These are phyloP conservation scores for Serendipita vermifera DNA, from an alignment of 768 basidiomycete species.

Conservation along the genomic window DNA sequence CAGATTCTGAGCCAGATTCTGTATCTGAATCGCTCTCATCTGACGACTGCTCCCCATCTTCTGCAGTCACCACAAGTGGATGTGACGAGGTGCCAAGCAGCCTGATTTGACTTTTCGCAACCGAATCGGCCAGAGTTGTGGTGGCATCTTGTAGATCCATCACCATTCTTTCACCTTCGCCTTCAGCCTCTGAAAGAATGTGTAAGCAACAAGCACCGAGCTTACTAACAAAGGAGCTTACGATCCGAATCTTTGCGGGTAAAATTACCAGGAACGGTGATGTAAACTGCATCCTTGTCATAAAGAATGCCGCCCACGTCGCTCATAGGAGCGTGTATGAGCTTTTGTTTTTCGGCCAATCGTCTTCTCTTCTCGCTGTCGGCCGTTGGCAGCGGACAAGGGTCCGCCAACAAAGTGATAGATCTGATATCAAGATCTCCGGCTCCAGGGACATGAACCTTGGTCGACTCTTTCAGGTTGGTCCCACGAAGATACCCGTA, in stretches of 20 bases:
- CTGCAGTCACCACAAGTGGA: slow-evolving; percentile 34
- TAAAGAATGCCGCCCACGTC: slow-evolving; percentile 94
- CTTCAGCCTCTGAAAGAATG: slow-evolving; percentile 46
- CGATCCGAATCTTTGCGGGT: slow-evolving; percentile 59
- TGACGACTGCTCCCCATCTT: slow-evolving; percentile 28
- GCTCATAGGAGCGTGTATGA: slow-evolving; percentile 97
- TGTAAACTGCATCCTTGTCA: slow-evolving; percentile 96
- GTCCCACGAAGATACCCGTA: slow-evolving; percentile 94
- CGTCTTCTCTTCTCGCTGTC: slow-evolving; percentile 86
- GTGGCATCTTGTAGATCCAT: slow-evolving; percentile 85
- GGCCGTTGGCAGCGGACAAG: slow-evolving; percentile 84
- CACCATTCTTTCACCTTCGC: slow-evolving; percentile 96
- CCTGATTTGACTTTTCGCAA: slow-evolving; percentile 67
- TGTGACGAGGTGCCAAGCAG: slow-evolving; percentile 73
- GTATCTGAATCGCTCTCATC: slow-evolving; percentile 24
- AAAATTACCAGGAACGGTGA: slow-evolving; percentile 94
- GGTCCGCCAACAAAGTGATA: slow-evolving; percentile 72
- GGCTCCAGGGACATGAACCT: slow-evolving; percentile 88
- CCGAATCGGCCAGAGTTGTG: slow-evolving; percentile 69
- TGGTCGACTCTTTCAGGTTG: slow-evolving; percentile 58
- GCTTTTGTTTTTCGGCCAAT: slow-evolving; percentile 87
- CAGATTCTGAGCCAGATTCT: slow-evolving; percentile 10
- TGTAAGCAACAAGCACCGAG: slow-evolving; percentile 1
- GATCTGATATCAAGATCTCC: slow-evolving; percentile 74
- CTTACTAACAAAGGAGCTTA: slow-evolving; percentile 18